phyloP scores from a whole-genome alignment of 2,329 filamentous ascomycete species.

The Diaporthe velutina region DNA sequence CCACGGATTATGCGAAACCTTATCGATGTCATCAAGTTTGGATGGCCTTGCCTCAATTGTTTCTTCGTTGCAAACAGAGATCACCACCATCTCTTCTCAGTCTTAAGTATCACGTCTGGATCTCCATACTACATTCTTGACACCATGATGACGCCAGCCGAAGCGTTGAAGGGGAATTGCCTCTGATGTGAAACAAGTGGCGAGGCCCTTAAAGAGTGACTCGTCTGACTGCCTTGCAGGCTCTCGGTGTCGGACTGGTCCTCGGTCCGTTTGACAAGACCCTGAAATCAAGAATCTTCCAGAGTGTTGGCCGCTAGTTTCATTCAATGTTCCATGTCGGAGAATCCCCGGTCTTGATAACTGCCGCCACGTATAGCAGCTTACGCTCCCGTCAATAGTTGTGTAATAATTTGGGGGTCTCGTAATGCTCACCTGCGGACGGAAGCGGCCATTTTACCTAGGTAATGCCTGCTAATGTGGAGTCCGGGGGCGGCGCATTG shows the following conservation, averaged over 20 bases:
- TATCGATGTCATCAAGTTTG: not conserved
- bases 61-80: not conserved
- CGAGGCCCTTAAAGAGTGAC: not conserved
- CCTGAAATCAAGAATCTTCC: conserved; percentile 15
- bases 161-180: not conserved
- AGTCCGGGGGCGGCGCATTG: conserved; percentile 11
- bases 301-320: not conserved
- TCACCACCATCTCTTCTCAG: not conserved
- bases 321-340: conserved; percentile 5
- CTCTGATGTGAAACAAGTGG: not conserved
- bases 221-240: not conserved
- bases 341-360: conserved; percentile 6
- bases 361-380: not conserved
- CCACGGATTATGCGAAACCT: conserved; percentile 9
- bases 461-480: conserved; percentile 22
- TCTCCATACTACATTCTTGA: not conserved
- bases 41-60: not conserved
- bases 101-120: not conserved
- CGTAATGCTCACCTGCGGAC: conserved; percentile 3
- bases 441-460: conserved; percentile 1
- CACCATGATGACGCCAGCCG: not conserved
- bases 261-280: not conserved
- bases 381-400: conserved; percentile 14
- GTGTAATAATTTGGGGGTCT: conserved; percentile 8
- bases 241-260: conserved; percentile 12